phyloP scores from a whole-genome alignment of 805 yeast genomes.

The Pichia occidentalis region DNA sequence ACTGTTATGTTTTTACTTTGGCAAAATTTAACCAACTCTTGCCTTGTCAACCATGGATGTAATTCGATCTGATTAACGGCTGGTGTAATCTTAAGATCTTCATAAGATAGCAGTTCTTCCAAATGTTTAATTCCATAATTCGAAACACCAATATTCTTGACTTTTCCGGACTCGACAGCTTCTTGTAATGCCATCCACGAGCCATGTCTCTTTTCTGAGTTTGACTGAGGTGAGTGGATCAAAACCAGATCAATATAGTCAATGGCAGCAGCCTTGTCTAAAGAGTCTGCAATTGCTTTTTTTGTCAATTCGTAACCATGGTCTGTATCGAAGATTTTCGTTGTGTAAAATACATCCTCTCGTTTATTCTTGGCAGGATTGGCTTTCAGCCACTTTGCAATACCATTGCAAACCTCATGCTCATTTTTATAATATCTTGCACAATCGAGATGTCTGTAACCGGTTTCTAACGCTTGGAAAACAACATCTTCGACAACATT shows the following conservation, averaged over 20 bases:
- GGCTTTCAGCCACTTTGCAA: conserved; percentile 34
- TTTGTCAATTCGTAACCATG: conserved; percentile 34
- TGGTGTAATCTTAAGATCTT: conserved; percentile 36
- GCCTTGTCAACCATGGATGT: conserved; percentile 42
- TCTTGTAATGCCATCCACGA: conserved; percentile 52
- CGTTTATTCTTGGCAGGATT: conserved; percentile 24
- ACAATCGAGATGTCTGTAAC: conserved; percentile 72
- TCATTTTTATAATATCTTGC: conserved; percentile 65
- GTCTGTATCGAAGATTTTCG: conserved; percentile 28
- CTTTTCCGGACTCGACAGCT: conserved; percentile 40
- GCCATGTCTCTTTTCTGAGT: conserved; percentile 33
- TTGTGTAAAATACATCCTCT: conserved; percentile 34
- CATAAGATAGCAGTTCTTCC: conserved; percentile 33
- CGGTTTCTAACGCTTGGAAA: conserved; percentile 50
- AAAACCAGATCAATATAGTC: conserved; percentile 47
- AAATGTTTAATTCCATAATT: conserved; percentile 53
- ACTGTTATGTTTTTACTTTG: conserved; percentile 38
- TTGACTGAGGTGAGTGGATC: conserved; percentile 45
- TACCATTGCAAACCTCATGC: conserved; percentile 51
- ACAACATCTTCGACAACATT: conserved; percentile 38
- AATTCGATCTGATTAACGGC: conserved; percentile 45
- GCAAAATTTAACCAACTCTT: conserved; percentile 39
- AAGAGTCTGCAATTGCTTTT: conserved; percentile 36
- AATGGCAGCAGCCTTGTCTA: conserved; percentile 35
- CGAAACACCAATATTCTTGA: conserved; percentile 56